Evolutionary conservation across 176 grass and related monocot genomes (phyloP), one percentile per base, ranked within the genome.

Genomic region (Stipa capillata): DNA sequence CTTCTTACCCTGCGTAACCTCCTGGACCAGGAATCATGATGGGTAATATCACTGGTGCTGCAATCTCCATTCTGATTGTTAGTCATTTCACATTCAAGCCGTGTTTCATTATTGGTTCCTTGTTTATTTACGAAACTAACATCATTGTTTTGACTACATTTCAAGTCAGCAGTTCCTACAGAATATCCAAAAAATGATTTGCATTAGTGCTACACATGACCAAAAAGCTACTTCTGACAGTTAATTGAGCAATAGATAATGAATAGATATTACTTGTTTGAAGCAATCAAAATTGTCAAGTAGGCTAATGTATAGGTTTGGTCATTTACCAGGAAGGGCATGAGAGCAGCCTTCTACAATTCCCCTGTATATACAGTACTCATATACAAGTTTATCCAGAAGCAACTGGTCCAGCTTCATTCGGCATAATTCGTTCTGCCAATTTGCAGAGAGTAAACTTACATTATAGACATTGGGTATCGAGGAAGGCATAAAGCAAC

Each of bases 351-450:
- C 80, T 87, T 99, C 85, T 84, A 95, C 84, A 65, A 99, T 89
- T 43, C 96, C 96, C 86, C 96, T 91, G 65, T 99, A 99, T 81
- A 95, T 57, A 83, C 96, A 99, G 56, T 99, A 99, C 78, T 99
- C 96, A 8, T 93, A 92, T 43, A 99, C 90, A 91, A 99, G 88
- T 91, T 93, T 93, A 87, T 99, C 92, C 83, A 99, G 79, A 80
- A 92, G 79, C 20, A 86, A 82, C 71, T 91, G 80, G 80, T 99
- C 92, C 84, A 99, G 40, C 88, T 95, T 99, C 84, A 99, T 99
- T 80, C 90, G 88, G 78, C 92, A 95, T 55, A 95, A 57, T 78
- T 99, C 96, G 35, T 95, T 99, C 96, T 99, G 92, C 7, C 75
- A 92, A 40, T 81, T 85, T 37, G 56, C 15, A 84, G 16, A 65